These are phyloP conservation scores for Celoporthe dispersa DNA, from an alignment of 2,329 filamentous ascomycete species.

Conservation along the genomic window DNA sequence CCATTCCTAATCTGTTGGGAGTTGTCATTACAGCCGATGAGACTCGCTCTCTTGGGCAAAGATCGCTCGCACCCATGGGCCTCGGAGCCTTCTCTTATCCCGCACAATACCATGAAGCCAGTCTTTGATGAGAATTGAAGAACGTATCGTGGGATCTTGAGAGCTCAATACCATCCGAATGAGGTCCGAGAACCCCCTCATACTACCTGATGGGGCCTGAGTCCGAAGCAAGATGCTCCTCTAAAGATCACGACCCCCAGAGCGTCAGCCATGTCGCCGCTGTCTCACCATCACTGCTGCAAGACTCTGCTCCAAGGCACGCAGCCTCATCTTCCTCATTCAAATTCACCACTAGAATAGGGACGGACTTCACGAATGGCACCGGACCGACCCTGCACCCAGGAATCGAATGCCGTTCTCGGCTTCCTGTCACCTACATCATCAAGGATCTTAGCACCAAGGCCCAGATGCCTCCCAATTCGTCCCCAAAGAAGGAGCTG, in stretches of 20 bases:
- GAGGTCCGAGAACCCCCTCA: too few species aligned
- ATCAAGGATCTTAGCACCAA: slow-evolving; percentile 14
- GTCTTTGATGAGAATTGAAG: too few species aligned
- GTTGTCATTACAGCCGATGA: too few species aligned
- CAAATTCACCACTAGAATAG: not conserved
- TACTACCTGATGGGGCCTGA: too few species aligned
- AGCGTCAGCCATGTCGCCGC: not conserved
- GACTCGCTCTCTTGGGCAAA: too few species aligned
- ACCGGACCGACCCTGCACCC: not conserved
- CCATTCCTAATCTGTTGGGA: too few species aligned
- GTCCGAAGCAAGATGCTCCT: not conserved
- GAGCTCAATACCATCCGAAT: too few species aligned
- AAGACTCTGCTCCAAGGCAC: not conserved
- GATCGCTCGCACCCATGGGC: too few species aligned
- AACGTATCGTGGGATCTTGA: too few species aligned
- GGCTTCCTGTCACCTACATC: slow-evolving; percentile 17
- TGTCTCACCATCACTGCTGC: not conserved
- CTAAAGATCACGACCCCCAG: too few species aligned
- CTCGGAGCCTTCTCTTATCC: too few species aligned
- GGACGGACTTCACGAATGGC: not conserved
- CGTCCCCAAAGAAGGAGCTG: not conserved
- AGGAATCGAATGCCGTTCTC: not conserved
- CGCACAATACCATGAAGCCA: too few species aligned
- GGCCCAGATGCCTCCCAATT: not conserved
- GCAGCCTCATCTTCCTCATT: not conserved